Conservation (phyloP, 768 basidiomycete species). For the Trichaptum fuscoviolaceum region DNA sequence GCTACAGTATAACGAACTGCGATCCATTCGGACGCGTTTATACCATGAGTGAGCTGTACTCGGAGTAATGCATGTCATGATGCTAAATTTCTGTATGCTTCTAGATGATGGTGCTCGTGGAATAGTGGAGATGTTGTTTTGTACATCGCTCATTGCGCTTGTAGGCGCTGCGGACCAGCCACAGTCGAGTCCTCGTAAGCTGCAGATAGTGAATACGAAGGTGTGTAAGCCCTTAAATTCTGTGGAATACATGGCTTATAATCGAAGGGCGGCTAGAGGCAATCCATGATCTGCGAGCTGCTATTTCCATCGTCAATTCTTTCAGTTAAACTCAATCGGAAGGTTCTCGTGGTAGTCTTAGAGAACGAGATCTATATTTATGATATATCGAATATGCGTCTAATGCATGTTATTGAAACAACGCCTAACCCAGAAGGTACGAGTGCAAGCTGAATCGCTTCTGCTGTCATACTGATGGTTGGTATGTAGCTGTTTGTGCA, state of each 20-base stretch:
- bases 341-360: slow-evolving; percentile 91
- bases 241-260: neutral
- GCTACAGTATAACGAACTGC: slow-evolving; percentile 96
- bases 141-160: slow-evolving; percentile 94
- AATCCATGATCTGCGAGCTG: slow-evolving; percentile 98
- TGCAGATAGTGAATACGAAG: slow-evolving; percentile 99
- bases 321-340: slow-evolving; percentile 96
- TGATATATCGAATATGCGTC: slow-evolving; percentile 97
- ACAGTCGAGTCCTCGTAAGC: slow-evolving; percentile 81
- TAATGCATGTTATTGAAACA: slow-evolving; percentile 96
- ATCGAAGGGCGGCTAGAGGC: slow-evolving; percentile 50
- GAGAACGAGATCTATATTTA: slow-evolving; percentile 99
- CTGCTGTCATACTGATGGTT: slow-evolving; percentile 3
- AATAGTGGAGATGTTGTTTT: slow-evolving; percentile 99
- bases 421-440: slow-evolving; percentile 90
- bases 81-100: neutral
- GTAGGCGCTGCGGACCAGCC: slow-evolving; percentile 95
- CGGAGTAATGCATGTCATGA: neutral
- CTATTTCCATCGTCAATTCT: slow-evolving; percentile 96
- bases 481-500: slow-evolving; percentile 78
- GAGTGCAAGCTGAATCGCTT: slow-evolving; percentile 16
- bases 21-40: slow-evolving; percentile 97
- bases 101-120: slow-evolving; percentile 90
- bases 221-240: slow-evolving; percentile 33
- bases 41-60: slow-evolving; percentile 76